These are phyloP conservation scores for Diplodia intermedia DNA, from an alignment of 2,329 filamentous ascomycete genomes.

Conservation along the genomic window DNA sequence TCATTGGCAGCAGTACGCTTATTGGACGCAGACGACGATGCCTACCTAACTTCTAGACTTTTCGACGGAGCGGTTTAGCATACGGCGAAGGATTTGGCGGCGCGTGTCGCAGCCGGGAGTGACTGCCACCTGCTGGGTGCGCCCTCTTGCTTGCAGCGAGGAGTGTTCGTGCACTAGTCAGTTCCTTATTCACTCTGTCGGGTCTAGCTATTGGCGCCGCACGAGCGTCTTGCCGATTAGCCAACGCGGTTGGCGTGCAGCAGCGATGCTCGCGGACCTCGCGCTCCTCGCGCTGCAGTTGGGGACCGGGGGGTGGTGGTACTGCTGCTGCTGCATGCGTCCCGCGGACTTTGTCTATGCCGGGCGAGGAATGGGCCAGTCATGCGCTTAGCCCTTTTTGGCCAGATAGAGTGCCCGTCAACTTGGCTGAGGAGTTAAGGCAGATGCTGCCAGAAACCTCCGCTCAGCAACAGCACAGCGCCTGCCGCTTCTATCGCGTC, in stretches of 20 bases:
- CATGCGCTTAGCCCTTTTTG: conserved; percentile 17
- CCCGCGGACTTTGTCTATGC: conserved; percentile 3
- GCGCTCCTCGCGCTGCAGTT: conserved; percentile 15
- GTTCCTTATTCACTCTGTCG: neutral
- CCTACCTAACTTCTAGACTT: no score
- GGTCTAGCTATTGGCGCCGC: conserved; percentile 7
- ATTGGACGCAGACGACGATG: no score
- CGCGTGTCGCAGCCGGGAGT: conserved; percentile 18
- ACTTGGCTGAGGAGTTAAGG: no score
- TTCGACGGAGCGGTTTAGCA: no score
- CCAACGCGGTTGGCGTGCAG: conserved; percentile 15
- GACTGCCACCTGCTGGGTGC: conserved; percentile 4
- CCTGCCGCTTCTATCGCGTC: no score
- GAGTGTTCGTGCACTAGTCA: conserved; percentile 7
- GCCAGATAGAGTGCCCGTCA: neutral
- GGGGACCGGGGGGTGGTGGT: conserved; percentile 2
- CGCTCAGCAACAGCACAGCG: no score
- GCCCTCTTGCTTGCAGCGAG: conserved; percentile 24
- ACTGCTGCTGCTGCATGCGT: conserved; percentile 25
- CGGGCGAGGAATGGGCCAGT: conserved; percentile 23
- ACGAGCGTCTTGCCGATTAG: neutral
- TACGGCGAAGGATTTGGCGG: conserved; percentile 23
- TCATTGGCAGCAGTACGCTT: no score
- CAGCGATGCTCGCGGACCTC: conserved; percentile 10
- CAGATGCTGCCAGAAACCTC: no score